Percentiles rank a stretch among this genome's conserved stretches.
Conservation (phyloP, 805 yeast species). For the Candida ficus region DNA sequence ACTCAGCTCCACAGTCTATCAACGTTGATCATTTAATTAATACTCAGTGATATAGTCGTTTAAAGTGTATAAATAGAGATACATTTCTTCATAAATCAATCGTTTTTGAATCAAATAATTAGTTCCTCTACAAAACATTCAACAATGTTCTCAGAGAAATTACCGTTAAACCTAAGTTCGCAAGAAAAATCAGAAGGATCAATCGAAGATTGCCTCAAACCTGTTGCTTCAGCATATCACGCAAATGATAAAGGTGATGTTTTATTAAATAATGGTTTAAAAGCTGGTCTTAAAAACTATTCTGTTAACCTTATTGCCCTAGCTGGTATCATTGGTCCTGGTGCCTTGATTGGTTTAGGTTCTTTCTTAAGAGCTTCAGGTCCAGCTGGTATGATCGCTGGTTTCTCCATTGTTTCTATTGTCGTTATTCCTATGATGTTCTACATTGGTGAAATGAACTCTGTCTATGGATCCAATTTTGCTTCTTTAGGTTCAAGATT, state of each 20-base stretch:
- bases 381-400: conserved; percentile 47
- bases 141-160: no score
- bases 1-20: no score
- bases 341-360: conserved; percentile 50
- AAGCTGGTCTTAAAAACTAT: conserved; percentile 44
- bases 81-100: no score
- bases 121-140: no score
- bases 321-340: conserved; percentile 60
- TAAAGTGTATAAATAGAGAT: no score
- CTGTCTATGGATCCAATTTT: conserved; percentile 49
- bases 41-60: no score
- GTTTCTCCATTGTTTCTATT: conserved; percentile 48
- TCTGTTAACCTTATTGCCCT: conserved; percentile 47
- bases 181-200: not conserved
- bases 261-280: conserved; percentile 33
- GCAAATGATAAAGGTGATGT: conserved; percentile 21
- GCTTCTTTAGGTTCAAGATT: conserved; percentile 46
- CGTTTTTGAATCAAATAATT: no score
- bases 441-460: conserved; percentile 50
- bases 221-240: conserved; percentile 12
- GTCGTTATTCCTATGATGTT: conserved; percentile 51
- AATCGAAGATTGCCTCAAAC: not conserved
- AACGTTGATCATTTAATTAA: no score
- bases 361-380: conserved; percentile 44
- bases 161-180: not conserved